Evolutionary conservation across 805 yeast species (phyloP).

Genomic region (Monosporozyma servazzii): DNA sequence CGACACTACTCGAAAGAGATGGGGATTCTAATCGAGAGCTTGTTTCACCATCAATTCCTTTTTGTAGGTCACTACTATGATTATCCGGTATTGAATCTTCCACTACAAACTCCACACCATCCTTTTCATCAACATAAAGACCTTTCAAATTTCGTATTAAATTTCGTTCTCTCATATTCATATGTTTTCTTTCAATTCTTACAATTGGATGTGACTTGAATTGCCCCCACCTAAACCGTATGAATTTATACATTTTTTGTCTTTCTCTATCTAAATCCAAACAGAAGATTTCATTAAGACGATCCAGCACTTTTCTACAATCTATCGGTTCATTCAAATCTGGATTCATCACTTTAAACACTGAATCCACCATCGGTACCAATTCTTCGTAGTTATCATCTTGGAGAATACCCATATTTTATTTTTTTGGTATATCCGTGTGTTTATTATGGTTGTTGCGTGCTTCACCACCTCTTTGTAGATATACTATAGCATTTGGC

Average conservation of each 20-base stretch:
- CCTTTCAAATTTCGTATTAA: constrained; percentile 1
- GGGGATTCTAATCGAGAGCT: neutral
- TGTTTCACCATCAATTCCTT: neutral
- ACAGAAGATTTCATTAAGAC: constrained; percentile 41
- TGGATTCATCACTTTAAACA: neutral
- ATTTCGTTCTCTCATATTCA: neutral
- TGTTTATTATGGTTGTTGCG: neutral
- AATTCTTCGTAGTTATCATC: neutral
- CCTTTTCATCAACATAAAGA: neutral
- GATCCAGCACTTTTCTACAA: constrained; percentile 44
- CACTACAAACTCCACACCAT: neutral
- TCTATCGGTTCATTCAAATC: constrained; percentile 1
- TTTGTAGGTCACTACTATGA: neutral
- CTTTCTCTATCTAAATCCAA: constrained; percentile 35
- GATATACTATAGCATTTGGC: neutral
- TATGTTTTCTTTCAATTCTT: constrained; percentile 2
- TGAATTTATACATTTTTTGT: neutral
- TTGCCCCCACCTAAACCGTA: neutral
- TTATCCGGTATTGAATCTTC: neutral
- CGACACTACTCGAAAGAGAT: neutral
- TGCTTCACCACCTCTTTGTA: neutral
- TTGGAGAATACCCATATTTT: neutral
- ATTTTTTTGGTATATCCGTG: neutral
- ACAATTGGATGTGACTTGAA: constrained; percentile 13
- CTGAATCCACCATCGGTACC: constrained; percentile 4